Evolutionary conservation across 768 basidiomycete genomes (phyloP).

Genomic region (Panaeolus papilionaceus): DNA sequence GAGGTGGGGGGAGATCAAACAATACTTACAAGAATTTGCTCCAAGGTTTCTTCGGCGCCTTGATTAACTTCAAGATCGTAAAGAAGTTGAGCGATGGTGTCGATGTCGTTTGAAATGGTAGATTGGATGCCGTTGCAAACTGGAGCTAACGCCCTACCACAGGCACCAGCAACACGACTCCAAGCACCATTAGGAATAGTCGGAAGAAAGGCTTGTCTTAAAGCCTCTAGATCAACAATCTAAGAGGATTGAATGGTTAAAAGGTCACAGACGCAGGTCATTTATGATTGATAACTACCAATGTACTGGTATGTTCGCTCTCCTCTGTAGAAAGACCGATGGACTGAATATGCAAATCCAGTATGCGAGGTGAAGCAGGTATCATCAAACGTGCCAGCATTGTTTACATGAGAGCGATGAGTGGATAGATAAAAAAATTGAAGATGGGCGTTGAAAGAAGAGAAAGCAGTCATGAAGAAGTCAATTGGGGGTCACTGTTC

Average conservation of each 20-base stretch:
- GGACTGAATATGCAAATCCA: conserved; percentile 33
- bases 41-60: conserved; percentile 19
- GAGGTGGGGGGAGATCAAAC: not conserved
- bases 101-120: conserved; percentile 44
- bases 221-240: conserved; percentile 36
- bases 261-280: not conserved
- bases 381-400: conserved; percentile 35
- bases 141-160: conserved; percentile 36
- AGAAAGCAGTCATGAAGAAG: conserved; percentile 16
- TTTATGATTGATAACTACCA: conserved; percentile 29
- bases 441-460: conserved; percentile 5
- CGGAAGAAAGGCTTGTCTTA: conserved; percentile 28
- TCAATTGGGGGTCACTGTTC: not conserved
- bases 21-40: conserved; percentile 29
- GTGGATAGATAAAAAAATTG: conserved; percentile 11
- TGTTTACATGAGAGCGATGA: not conserved
- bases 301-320: conserved; percentile 29
- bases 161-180: conserved; percentile 35
- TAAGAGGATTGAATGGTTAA: conserved; percentile 16
- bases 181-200: conserved; percentile 35
- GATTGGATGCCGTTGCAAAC: conserved; percentile 41
- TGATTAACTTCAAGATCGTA: conserved; percentile 44
- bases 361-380: conserved; percentile 25
- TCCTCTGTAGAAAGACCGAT: conserved; percentile 21
- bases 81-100: conserved; percentile 48